These are phyloP conservation scores for Pyrrhoderma lamaoense DNA, from an alignment of 1,284 basidiomycete genomes.

Conservation along the genomic window DNA sequence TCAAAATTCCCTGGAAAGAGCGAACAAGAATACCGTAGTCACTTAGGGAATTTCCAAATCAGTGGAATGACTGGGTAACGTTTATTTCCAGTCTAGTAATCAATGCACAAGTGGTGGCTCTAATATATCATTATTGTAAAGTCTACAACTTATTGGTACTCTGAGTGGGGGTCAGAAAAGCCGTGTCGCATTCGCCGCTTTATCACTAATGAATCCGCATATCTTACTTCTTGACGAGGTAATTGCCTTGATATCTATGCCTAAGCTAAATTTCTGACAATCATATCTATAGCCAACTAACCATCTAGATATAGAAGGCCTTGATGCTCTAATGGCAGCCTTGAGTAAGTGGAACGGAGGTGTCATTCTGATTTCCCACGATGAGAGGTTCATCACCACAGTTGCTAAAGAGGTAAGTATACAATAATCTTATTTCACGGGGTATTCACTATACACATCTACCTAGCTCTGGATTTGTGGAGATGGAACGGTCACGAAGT, in stretches of 20 bases:
- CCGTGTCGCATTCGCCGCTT: constrained; percentile 90
- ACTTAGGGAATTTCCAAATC: constrained; percentile 98
- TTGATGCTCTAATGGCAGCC: constrained; percentile 92
- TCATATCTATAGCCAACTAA: constrained; percentile 86
- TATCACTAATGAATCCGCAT: constrained; percentile 85
- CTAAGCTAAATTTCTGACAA: too few relatives aligned
- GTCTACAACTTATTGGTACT: constrained; percentile 73
- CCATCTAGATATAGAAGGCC: constrained; percentile 95
- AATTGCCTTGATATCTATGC: too few relatives aligned
- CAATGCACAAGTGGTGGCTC: too few relatives aligned
- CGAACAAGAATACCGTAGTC: constrained; percentile 93
- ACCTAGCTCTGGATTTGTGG: constrained; percentile 84
- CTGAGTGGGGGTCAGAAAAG: constrained; percentile 97
- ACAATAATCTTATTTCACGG: not conserved
- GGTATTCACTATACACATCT: not conserved
- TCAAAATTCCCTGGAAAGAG: constrained; percentile 89
- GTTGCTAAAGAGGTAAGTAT: constrained; percentile 64
- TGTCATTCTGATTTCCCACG: constrained; percentile 89
- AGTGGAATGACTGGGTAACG: constrained; percentile 86
- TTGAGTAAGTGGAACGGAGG: constrained; percentile 93
- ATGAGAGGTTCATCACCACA: constrained; percentile 86
- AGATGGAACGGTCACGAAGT: constrained; percentile 77
- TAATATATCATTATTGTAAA: constrained; percentile 23
- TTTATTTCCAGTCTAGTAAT: not conserved
- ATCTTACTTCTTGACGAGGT: constrained; percentile 88